Conservation (phyloP, 2,329 filamentous ascomycete genomes). For the Colletotrichum paranaense region DNA sequence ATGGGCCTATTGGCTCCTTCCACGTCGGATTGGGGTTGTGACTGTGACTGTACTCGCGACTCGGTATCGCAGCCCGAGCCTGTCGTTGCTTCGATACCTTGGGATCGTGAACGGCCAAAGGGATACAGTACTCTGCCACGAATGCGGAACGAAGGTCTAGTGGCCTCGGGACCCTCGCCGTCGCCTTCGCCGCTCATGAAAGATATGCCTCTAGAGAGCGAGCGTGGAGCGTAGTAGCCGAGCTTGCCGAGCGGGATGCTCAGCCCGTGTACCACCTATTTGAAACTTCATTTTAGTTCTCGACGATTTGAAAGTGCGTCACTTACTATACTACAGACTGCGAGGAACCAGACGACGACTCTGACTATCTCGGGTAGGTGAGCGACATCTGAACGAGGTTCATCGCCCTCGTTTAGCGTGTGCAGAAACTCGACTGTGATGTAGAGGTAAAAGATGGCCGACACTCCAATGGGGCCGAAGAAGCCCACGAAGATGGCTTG, state of each 20-base stretch:
- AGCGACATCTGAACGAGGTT: constrained; percentile 72
- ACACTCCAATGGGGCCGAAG: constrained; percentile 92
- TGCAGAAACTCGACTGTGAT: constrained; percentile 80
- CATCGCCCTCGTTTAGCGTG: constrained; percentile 66
- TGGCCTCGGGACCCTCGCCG: neutral
- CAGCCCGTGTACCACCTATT: constrained; percentile 80
- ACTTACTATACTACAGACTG: constrained; percentile 84
- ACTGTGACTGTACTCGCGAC: constrained; percentile 4
- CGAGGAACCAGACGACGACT: constrained; percentile 87
- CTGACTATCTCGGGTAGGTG: constrained; percentile 73
- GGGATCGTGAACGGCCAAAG: constrained; percentile 34
- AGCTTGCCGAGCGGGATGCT: constrained; percentile 82
- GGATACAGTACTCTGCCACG: constrained; percentile 43
- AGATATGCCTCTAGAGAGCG: constrained; percentile 55
- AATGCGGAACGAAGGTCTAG: constrained; percentile 40
- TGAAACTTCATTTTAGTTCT: constrained; percentile 31
- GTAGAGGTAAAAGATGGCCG: constrained; percentile 90
- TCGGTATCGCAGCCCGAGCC: constrained; percentile 7
- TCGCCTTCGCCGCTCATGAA: constrained; percentile 38
- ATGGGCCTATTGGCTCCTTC: constrained; percentile 39
- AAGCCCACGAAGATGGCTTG: constrained; percentile 91
- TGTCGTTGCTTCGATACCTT: neutral
- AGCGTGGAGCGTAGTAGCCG: constrained; percentile 71
- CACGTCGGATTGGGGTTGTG: neutral
- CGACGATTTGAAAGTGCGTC: neutral